phyloP scores from a whole-genome alignment of 345 rosid species.

The Populus simonii region DNA sequence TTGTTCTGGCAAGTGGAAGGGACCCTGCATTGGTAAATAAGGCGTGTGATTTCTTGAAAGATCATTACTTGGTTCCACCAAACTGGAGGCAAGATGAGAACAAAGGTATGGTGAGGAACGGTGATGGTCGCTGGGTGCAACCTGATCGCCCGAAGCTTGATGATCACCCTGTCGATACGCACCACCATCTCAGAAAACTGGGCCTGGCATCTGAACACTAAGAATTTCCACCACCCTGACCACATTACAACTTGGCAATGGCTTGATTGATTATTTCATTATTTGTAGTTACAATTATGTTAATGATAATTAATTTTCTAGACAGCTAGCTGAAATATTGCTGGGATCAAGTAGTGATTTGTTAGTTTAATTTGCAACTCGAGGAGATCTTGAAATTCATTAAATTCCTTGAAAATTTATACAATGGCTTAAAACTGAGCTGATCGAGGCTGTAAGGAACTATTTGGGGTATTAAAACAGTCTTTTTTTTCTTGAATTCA shows the following conservation, averaged over 20 bases:
- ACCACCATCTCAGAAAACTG: slow-evolving; percentile 44
- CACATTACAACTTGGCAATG: neutral
- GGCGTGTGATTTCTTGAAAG: slow-evolving; percentile 65
- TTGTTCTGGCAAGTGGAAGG: slow-evolving; percentile 62
- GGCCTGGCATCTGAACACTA: slow-evolving; percentile 19
- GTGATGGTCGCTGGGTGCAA: slow-evolving; percentile 77
- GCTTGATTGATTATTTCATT: neutral
- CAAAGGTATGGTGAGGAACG: slow-evolving; percentile 64
- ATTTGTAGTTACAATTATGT: neutral
- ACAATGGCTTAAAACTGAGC: neutral
- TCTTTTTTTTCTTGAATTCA: no score
- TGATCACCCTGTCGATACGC: slow-evolving; percentile 56
- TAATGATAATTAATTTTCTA: neutral
- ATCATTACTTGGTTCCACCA: slow-evolving; percentile 77
- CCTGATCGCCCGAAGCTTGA: slow-evolving; percentile 66
- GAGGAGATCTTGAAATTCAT: neutral
- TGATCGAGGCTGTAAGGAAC: neutral
- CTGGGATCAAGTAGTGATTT: no score
- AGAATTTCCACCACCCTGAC: neutral
- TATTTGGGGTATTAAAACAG: no score
- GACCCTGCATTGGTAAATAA: slow-evolving; percentile 86
- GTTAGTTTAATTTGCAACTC: neutral
- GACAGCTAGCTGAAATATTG: neutral
- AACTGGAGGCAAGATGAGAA: slow-evolving; percentile 76
- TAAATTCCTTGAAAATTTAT: no score